Conservation (phyloP, 2,329 filamentous ascomycete genomes). For the Ascochyta lentis region DNA sequence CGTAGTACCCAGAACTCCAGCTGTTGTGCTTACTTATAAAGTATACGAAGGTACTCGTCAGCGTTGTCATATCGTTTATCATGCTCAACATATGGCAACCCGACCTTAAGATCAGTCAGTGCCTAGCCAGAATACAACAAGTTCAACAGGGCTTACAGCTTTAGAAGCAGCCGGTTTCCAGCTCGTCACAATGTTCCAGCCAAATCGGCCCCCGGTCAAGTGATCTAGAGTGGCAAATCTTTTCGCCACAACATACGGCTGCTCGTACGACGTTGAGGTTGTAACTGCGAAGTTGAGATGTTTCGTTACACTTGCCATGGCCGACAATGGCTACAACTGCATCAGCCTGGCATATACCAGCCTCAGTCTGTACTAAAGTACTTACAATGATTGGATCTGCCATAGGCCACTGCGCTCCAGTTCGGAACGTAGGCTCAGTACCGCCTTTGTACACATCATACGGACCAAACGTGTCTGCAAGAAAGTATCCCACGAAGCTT, state of each 20-base stretch:
- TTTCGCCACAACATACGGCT: conserved; percentile 68
- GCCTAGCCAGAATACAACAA: no score
- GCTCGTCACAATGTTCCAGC: conserved; percentile 64
- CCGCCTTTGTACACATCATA: conserved; percentile 66
- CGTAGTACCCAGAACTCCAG: no score
- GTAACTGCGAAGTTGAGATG: conserved; percentile 71
- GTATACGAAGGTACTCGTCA: conserved; percentile 71
- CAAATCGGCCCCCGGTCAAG: conserved; percentile 62
- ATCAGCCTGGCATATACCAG: background rate
- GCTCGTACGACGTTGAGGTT: conserved; percentile 69
- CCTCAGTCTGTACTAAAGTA: no score
- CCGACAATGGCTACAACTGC: conserved; percentile 58
- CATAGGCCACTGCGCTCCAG: conserved; percentile 70
- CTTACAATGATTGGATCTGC: conserved; percentile 62
- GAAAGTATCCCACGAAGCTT: conserved; percentile 42
- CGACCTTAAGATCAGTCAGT: conserved; percentile 1
- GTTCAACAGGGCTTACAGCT: conserved; percentile 1
- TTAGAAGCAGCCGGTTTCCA: conserved; percentile 68
- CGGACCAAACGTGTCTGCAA: conserved; percentile 59
- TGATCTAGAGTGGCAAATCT: conserved; percentile 69
- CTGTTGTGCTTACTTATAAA: conserved; percentile 60
- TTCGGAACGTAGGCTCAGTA: conserved; percentile 63
- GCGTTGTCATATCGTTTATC: conserved; percentile 71
- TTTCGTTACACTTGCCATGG: conserved; percentile 70
- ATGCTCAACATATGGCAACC: conserved; percentile 54